Evolutionary conservation across 2,329 filamentous ascomycete genomes (phyloP).

Genomic region (Apiospora aurea): DNA sequence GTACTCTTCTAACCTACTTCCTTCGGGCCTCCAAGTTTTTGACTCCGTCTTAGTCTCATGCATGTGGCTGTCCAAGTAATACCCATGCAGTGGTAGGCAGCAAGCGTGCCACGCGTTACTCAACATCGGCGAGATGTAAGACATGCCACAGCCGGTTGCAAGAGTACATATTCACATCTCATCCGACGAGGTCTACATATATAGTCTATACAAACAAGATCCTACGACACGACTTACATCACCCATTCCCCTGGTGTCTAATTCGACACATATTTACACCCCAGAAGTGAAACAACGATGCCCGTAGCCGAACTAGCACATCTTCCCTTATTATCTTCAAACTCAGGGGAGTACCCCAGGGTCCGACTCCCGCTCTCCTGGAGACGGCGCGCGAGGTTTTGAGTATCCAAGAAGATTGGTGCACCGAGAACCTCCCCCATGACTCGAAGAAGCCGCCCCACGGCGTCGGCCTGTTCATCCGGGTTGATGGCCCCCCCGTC

Average conservation of each 20-base stretch:
- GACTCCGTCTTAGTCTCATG: background rate
- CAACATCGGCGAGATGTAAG: background rate
- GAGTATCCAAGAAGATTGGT: background rate
- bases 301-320: background rate
- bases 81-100: background rate
- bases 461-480: constrained; percentile 2
- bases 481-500: background rate
- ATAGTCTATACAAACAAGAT: background rate
- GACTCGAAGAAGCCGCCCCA: background rate
- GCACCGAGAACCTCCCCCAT: background rate
- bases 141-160: background rate
- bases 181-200: background rate
- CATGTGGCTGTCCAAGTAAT: background rate
- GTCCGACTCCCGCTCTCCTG: background rate
- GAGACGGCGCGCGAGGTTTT: background rate
- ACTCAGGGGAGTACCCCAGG: background rate
- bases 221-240: background rate
- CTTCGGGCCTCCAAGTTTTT: background rate
- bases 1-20: background rate
- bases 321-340: background rate
- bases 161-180: background rate
- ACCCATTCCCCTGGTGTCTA: background rate
- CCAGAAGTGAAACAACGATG: background rate
- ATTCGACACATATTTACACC: background rate
- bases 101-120: background rate